These are phyloP conservation scores for Sphagnum tenellum DNA, from an alignment of 225 moss, liverwort and hornwort genomes.

Conservation along the genomic window DNA sequence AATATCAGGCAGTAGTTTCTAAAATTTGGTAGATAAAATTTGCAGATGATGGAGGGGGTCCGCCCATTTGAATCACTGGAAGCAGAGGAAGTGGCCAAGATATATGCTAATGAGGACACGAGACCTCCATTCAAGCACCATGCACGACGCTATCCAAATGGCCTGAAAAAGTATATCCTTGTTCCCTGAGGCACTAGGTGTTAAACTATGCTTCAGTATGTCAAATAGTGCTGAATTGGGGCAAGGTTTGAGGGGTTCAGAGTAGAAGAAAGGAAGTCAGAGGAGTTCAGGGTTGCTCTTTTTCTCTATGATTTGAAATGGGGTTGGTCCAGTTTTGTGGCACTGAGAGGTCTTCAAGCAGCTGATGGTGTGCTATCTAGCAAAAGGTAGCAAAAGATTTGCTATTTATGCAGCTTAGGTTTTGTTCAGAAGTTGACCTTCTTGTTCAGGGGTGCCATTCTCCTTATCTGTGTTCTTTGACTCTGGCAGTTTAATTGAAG, in stretches of 20 bases:
- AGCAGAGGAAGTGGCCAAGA: constrained; percentile 47
- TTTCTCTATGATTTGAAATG: background rate
- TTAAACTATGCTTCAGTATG: background rate
- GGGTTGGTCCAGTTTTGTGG: too few species aligned
- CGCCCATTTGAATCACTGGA: constrained; percentile 27
- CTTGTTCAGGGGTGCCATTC: background rate
- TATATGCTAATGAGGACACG: constrained; percentile 18
- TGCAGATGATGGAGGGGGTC: constrained; percentile 77
- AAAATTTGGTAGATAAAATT: too few species aligned
- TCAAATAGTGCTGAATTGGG: background rate
- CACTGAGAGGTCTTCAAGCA: background rate
- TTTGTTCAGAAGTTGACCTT: background rate
- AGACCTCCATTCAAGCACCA: constrained; percentile 69
- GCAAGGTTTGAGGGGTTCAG: background rate
- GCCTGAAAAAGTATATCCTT: constrained; percentile 52
- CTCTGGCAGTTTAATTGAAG: constrained; percentile 50
- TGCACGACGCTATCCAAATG: constrained; percentile 46
- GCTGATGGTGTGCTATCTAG: background rate
- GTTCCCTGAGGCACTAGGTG: background rate
- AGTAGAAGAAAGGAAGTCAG: background rate
- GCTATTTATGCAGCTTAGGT: background rate
- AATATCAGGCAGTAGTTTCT: too few species aligned
- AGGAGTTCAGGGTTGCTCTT: background rate
- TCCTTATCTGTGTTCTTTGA: background rate
- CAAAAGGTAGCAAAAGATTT: background rate